phyloP scores from a whole-genome alignment of 2,329 filamentous ascomycete genomes.

The Verticillium tricorpus region DNA sequence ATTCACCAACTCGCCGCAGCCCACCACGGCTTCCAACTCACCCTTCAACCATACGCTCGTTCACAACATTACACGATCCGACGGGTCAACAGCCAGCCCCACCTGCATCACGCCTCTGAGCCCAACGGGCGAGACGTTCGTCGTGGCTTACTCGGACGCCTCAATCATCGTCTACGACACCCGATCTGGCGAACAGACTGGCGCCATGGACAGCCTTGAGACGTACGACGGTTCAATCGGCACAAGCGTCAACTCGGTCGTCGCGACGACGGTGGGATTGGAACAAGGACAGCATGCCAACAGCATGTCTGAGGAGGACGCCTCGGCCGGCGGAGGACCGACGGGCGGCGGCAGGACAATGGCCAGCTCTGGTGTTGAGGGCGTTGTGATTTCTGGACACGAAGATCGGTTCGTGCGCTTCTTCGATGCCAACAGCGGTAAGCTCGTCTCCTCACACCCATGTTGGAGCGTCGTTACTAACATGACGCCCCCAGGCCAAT shows the following conservation, averaged over 20 bases:
- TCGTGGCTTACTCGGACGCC: conserved; percentile 88
- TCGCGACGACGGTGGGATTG: conserved; percentile 77
- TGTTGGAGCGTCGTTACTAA: background rate
- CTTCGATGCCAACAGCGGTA: conserved; percentile 98
- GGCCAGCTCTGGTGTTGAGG: conserved; percentile 78
- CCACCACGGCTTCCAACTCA: conserved; percentile 77
- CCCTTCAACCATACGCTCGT: conserved; percentile 86
- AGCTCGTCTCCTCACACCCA: conserved; percentile 25
- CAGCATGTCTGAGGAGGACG: conserved; percentile 68
- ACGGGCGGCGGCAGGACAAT: conserved; percentile 63
- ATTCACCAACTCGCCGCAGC: conserved; percentile 85
- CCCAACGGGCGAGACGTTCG: conserved; percentile 77
- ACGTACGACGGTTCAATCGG: conserved; percentile 81
- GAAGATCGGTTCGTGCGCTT: conserved; percentile 95
- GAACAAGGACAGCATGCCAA: conserved; percentile 62
- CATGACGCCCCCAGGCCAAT: conserved; percentile 66
- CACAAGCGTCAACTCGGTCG: conserved; percentile 85
- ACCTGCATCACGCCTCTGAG: conserved; percentile 93
- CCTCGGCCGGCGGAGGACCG: conserved; percentile 66
- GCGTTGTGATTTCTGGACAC: conserved; percentile 92
- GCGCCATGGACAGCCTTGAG: conserved; percentile 87
- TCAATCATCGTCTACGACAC: conserved; percentile 91
- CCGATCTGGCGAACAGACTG: conserved; percentile 83
- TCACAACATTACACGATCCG: conserved; percentile 73
- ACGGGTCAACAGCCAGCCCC: conserved; percentile 65